Conservation (phyloP, 177 flowering plant species). For the Vitis hybrid region DNA sequence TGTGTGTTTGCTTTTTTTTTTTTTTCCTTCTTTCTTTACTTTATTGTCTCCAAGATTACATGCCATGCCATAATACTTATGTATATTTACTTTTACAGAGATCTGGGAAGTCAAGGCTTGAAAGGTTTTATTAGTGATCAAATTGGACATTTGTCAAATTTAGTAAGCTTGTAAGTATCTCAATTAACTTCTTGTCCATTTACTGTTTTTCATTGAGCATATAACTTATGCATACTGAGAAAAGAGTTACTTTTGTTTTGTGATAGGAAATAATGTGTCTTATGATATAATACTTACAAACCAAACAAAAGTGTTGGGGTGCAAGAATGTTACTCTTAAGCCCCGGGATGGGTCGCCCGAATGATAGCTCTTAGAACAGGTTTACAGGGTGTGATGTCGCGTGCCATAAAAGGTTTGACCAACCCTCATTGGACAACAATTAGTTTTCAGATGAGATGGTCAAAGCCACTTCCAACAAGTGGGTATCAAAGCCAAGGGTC, state of each 20-base stretch:
- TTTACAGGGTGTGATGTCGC: too few relatives aligned
- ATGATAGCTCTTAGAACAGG: too few relatives aligned
- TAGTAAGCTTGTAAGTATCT: constrained; percentile 97
- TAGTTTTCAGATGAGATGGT: too few relatives aligned
- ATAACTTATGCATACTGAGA: background rate
- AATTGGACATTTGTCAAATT: constrained; percentile 67
- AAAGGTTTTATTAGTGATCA: constrained; percentile 87
- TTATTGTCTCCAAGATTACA: background rate
- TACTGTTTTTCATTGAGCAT: background rate
- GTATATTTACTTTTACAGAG: constrained; percentile 40
- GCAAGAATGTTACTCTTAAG: too few relatives aligned
- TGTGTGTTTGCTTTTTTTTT: background rate
- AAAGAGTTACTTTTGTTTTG: background rate
- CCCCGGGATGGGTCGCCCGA: too few relatives aligned
- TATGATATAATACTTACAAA: too few relatives aligned
- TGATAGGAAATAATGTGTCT: background rate
- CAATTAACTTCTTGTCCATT: constrained; percentile 4
- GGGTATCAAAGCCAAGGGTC: too few relatives aligned
- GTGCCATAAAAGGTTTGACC: too few relatives aligned
- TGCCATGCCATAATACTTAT: background rate
- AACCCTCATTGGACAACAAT: too few relatives aligned
- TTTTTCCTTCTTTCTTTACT: background rate
- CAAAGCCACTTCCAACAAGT: too few relatives aligned
- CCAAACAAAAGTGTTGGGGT: too few relatives aligned
- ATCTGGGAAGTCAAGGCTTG: constrained; percentile 93